These are phyloP conservation scores for Crotalaria pallida DNA, from an alignment of 306 rosid species.

Conservation along the genomic window DNA sequence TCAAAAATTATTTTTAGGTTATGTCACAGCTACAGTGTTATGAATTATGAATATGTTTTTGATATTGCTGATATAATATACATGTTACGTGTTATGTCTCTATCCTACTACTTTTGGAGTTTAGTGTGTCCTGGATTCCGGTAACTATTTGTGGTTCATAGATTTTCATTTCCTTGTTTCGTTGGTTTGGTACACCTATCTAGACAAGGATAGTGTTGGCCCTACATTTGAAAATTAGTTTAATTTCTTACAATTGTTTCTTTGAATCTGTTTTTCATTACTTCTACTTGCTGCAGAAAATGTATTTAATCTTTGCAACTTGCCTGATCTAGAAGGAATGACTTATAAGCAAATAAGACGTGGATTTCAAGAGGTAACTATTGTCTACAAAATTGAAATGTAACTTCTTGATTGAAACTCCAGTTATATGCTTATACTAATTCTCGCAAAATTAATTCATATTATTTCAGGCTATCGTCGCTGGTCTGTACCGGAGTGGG, in stretches of 20 bases:
- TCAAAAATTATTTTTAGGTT: too few species aligned
- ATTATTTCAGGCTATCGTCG: slow-evolving; percentile 70
- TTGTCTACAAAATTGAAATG: background rate
- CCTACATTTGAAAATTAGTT: slow-evolving; percentile 6
- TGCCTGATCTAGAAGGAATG: slow-evolving; percentile 60
- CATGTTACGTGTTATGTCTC: too few species aligned
- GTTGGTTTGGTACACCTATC: slow-evolving; percentile 3
- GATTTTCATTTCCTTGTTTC: slow-evolving; percentile 8
- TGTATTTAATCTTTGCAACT: slow-evolving; percentile 74
- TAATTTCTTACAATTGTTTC: background rate
- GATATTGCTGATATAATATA: too few species aligned
- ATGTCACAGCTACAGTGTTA: background rate
- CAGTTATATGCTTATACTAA: background rate
- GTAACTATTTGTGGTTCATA: too few species aligned
- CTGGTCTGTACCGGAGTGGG: slow-evolving; percentile 85
- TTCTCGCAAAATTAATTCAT: slow-evolving; percentile 16
- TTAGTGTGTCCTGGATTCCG: too few species aligned
- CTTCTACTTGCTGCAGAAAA: slow-evolving; percentile 61
- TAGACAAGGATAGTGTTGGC: background rate
- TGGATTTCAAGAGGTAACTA: slow-evolving; percentile 61
- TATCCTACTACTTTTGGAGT: too few species aligned
- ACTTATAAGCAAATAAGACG: slow-evolving; percentile 60
- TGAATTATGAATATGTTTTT: background rate
- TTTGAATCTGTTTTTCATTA: slow-evolving; percentile 7
- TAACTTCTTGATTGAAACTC: slow-evolving; percentile 6